Conservation (phyloP, 441 rosid genomes). For the Breynia disticha region DNA sequence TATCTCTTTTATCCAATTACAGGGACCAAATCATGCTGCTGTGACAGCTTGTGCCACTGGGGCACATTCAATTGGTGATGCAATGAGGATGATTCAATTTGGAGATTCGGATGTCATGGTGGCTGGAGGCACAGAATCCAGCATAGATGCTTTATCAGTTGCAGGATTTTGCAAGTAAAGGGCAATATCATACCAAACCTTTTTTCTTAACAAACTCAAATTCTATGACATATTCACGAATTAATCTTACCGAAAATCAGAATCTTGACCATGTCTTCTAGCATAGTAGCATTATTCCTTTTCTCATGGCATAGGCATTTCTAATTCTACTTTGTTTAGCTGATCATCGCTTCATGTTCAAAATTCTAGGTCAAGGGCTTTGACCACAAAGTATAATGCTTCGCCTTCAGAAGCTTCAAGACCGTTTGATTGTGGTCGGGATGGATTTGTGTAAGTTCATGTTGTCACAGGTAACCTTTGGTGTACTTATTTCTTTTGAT, state of each 20-base stretch:
- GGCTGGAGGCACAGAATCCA: slow-evolving; percentile 94
- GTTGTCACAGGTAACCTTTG: slow-evolving; percentile 9
- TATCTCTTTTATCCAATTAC: slow-evolving; percentile 22
- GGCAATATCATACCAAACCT: background rate
- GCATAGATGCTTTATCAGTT: slow-evolving; percentile 88
- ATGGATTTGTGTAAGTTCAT: slow-evolving; percentile 89
- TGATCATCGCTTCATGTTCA: slow-evolving; percentile 12
- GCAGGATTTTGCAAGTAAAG: slow-evolving; percentile 88
- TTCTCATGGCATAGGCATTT: background rate
- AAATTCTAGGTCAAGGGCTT: slow-evolving; percentile 66
- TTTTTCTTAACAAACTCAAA: slow-evolving; percentile 3
- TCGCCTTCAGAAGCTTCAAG: slow-evolving; percentile 82
- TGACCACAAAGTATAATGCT: slow-evolving; percentile 70
- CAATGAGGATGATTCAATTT: slow-evolving; percentile 91
- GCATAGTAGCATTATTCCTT: background rate
- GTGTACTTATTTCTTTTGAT: background rate
- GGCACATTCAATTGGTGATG: slow-evolving; percentile 93
- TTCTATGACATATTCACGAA: too few species aligned
- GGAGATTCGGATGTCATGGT: slow-evolving; percentile 96
- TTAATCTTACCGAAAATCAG: too few species aligned
- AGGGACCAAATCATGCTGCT: slow-evolving; percentile 99
- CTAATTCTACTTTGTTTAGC: slow-evolving; percentile 1
- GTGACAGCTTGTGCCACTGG: slow-evolving; percentile 99
- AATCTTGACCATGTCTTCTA: background rate
- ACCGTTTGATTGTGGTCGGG: slow-evolving; percentile 86